These are phyloP conservation scores for Fomitopsis pulvina DNA, from an alignment of 768 basidiomycete genomes.

Conservation along the genomic window DNA sequence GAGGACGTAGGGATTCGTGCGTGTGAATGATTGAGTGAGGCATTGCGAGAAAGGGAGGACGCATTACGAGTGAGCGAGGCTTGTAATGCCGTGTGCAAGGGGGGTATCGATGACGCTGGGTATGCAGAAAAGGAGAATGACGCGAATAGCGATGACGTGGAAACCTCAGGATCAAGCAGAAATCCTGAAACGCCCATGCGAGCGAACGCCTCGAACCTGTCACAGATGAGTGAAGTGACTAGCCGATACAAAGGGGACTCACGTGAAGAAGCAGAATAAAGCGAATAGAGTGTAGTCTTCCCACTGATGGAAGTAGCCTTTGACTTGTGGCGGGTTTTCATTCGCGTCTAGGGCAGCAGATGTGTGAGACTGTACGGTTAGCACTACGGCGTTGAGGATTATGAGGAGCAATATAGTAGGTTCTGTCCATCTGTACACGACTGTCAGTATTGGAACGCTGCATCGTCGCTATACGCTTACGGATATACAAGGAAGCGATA, in stretches of 20 bases:
- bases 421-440: constrained; percentile 68
- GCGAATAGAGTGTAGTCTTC: constrained; percentile 83
- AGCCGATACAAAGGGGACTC: constrained; percentile 24
- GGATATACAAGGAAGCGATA: constrained; percentile 63
- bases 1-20: constrained; percentile 24
- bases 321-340: constrained; percentile 31
- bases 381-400: constrained; percentile 71
- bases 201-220: constrained; percentile 76
- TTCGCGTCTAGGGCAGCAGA: constrained; percentile 44
- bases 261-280: constrained; percentile 85
- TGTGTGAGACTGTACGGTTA: constrained; percentile 74
- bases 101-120: constrained; percentile 18
- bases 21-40: constrained; percentile 18
- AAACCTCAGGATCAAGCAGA: constrained; percentile 75
- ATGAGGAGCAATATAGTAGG: constrained; percentile 79
- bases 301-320: constrained; percentile 84
- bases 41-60: constrained; percentile 22
- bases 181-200: constrained; percentile 89
- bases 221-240: constrained; percentile 4
- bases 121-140: constrained; percentile 28
- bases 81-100: constrained; percentile 9
- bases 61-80: constrained; percentile 17
- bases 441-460: neutral
- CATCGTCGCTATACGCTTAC: constrained; percentile 40
- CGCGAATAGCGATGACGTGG: constrained; percentile 42